Evolutionary conservation across 805 yeast genomes (phyloP).

Genomic region (Candida awuae): DNA sequence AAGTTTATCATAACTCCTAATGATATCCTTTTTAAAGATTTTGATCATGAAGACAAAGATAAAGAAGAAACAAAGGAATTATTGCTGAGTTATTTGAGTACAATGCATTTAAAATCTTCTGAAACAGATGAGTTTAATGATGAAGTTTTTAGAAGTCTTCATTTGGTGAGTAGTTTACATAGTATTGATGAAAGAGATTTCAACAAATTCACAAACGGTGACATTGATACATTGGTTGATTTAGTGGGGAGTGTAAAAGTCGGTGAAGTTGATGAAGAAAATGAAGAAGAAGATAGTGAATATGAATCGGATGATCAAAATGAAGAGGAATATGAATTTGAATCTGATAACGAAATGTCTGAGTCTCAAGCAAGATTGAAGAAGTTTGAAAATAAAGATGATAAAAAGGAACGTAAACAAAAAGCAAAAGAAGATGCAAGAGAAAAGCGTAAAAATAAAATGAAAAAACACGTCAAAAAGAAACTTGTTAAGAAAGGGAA

Average conservation of each 20-base stretch:
- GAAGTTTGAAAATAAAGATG: slow-evolving; percentile 70
- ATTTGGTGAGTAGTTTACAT: slow-evolving; percentile 70
- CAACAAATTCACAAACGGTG: slow-evolving; percentile 68
- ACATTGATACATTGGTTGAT: slow-evolving; percentile 67
- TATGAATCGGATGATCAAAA: slow-evolving; percentile 11
- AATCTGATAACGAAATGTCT: slow-evolving; percentile 19
- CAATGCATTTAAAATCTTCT: slow-evolving; percentile 50
- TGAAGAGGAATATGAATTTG: slow-evolving; percentile 26
- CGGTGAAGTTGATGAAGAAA: slow-evolving; percentile 25
- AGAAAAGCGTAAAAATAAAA: slow-evolving; percentile 72
- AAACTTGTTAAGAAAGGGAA: slow-evolving; percentile 51
- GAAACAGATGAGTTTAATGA: slow-evolving; percentile 57
- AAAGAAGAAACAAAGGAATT: slow-evolving; percentile 35
- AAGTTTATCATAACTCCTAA: slow-evolving; percentile 49
- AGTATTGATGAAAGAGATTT: slow-evolving; percentile 88
- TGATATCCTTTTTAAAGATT: slow-evolving; percentile 18
- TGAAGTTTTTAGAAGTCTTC: slow-evolving; percentile 77
- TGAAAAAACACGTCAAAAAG: slow-evolving; percentile 79
- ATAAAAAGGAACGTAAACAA: slow-evolving; percentile 65
- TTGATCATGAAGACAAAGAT: slow-evolving; percentile 10
- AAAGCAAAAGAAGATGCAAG: slow-evolving; percentile 69
- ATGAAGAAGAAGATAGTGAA: slow-evolving; percentile 14
- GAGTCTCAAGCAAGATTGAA: slow-evolving; percentile 49
- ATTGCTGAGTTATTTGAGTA: slow-evolving; percentile 35
- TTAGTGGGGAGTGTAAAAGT: slow-evolving; percentile 38